Base-by-base conservation (phyloP, 202 grass and related monocot species). In the Digitaria exilis region DNA sequence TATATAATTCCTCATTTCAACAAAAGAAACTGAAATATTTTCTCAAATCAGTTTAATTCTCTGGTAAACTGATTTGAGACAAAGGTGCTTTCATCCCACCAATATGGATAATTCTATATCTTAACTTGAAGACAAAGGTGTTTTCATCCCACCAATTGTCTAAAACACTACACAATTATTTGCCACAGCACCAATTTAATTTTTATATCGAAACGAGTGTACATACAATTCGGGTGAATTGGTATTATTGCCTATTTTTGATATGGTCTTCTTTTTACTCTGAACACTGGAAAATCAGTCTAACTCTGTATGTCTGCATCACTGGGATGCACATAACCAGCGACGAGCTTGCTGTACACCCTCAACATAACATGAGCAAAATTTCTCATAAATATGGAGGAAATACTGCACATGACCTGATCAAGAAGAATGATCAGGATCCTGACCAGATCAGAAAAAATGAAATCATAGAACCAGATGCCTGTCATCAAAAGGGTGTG, bases 361-460 rank as follows among this genome's bases (percentile, higher is more conserved):
- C 29, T 16, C 58, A 30, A 61, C 13, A 0, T 17, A 63, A 63
- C 7, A n/a, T 31, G 14, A 15, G 59, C 5, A 31, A 61, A 32
- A 31, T 18, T 63, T 63, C 59, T 32, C 59, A 63, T 63, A 70
- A 45, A 70, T 22, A 69, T 1, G 4, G 65, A 42, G n/a, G n/a
- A 69, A 69, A 44, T 44, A 22, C 41, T 46, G 24, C 15, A 70
- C 42, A 26, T 46, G 42, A 19, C 25, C n/a, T 50, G 44, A 71
- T 50, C 25, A 50, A 71, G 44, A 50, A 46, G 69, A 50, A 71
- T n/a, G n/a, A n/a, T 71, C 26, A 50, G 69, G 69, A 71, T n/a
- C 30, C 69, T 71, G 69, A 49, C 25, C 13, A 70, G 42, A 70
- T 70, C 16, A 19, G 8, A 19, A 71, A 48, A 71, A 71, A 30